Base-by-base conservation (phyloP, 2,329 filamentous ascomycete species). In the Talaromyces sp. region DNA sequence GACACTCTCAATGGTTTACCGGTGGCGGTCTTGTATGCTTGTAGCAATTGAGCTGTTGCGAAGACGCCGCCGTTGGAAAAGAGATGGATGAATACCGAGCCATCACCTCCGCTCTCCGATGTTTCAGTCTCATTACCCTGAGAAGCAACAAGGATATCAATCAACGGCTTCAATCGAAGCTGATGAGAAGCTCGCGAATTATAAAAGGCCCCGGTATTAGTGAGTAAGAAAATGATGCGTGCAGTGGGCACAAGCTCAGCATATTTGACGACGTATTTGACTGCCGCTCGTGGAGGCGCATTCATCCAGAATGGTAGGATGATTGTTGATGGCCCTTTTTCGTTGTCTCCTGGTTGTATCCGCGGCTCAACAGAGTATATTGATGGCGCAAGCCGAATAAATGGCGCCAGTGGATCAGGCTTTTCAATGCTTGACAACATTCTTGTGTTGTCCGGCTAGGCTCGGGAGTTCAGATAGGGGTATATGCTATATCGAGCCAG, bases 31-130 rank as follows among this genome's bases (percentile, higher is more conserved):
- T 69, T 75, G 69, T 81, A 84, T 10, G 72, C 68, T 16, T 70
- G 67, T 2, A 82, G 76, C 7, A 84, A 66, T 31, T 76, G 71
- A 4, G 72, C 72, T 3, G 75, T 72, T 6, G 78, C 78, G 59
- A 77, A 75, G 22, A 78, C 71, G 16, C 83, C 83, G 31, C 82
- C 83, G 66, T 85, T 83, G 24, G 81, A 84, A 73, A 84, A 85
- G 63, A 80, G 72, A 70, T 85, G 82, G 9, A 84, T 67, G 35
- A 81, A 74, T 10, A 75, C 70, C 6, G 75, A 41, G 9, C 41
- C 33, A n/a, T 45, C 16, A 10, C 45, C 14, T 13, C n/a, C 37
- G 1, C 14, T 56, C 3, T 19, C 6, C 6, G 22, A n/a, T 31
- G 69, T 31, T 5, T 31, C 19, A 7, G 16, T 13, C 1, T 50